Base-by-base conservation (phyloP, 768 basidiomycete genomes). In the Termitomyces sp. region DNA sequence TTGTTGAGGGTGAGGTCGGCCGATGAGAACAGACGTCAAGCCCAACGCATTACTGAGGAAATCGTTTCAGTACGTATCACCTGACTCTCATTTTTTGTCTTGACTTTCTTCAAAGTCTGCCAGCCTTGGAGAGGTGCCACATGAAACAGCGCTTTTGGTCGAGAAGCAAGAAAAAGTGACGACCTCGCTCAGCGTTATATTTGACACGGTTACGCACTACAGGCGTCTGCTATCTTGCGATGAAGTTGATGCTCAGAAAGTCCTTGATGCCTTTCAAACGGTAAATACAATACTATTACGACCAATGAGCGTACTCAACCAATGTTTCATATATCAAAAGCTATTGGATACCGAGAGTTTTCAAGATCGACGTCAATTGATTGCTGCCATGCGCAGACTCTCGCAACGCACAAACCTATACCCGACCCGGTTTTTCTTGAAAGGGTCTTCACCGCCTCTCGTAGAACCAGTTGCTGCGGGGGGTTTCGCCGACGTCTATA, bases 191-290 rank as follows among this genome's bases (percentile, higher is more conserved):
- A 9, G 6, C 11, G 11, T 12, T 36, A 49, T 57, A 39, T 50
- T 51, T 1, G 15, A 58, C 28, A 33, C 32, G 3, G 48, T 32
- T 9, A 15, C 18, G 1, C 22, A 28, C 35, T 46, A 48, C 35
- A 48, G 16, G 5, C 20, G 8, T 12, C 35, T 48, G 4, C 7
- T 57, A 7, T 48, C 45, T n/a, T 57, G 44, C 7, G 2, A 7
- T 3, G 22, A 16, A 24, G 12, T 0, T 11, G 35, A 36, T 12
- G 45, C 44, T 18, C 56, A 57, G 36, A 57, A 22, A 20, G 2
- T 57, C 44, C 56, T 57, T 18, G 45, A 57, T 12, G 35, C 45
- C 4, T 57, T 48, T 15, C 56, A 57, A 57, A 36, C 20, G 42
- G 56, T 48, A 28, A 45, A 6, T 40, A 15, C 24, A 28, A 16